Evolutionary conservation across 2,329 filamentous ascomycete species (phyloP).

Genomic region (Fusarium circinatum): DNA sequence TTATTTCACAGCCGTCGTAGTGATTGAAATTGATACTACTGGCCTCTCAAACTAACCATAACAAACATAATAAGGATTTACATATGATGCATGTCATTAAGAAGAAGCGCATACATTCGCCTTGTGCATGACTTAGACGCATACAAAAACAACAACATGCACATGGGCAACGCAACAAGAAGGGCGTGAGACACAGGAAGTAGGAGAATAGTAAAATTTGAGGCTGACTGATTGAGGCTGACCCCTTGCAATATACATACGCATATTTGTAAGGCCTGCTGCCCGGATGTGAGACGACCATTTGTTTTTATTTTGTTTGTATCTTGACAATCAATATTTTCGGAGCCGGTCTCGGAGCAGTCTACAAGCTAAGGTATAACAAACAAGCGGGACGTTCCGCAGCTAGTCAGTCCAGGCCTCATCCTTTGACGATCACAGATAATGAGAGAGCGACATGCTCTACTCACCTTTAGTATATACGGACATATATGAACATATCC

Average conservation of each 20-base stretch:
- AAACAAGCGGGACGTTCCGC: constrained; percentile 41
- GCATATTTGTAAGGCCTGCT: not conserved
- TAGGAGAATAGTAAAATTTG: too few relatives aligned
- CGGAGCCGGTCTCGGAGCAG: constrained; percentile 5
- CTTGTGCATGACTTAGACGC: not conserved
- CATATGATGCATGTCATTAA: not conserved
- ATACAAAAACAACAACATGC: not conserved
- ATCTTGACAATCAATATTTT: not conserved
- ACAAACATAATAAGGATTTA: not conserved
- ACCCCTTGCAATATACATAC: not conserved
- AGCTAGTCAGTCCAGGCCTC: constrained; percentile 17
- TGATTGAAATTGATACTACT: not conserved
- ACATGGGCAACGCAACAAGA: not conserved
- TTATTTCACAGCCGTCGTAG: not conserved
- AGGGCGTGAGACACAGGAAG: not conserved
- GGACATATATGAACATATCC: not conserved
- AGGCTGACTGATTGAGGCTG: not conserved
- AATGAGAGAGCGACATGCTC: not conserved
- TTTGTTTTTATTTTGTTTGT: not conserved
- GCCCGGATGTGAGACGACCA: not conserved
- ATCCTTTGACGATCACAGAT: not conserved
- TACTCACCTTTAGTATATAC: not conserved
- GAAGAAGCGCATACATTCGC: not conserved
- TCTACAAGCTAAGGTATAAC: constrained; percentile 1
- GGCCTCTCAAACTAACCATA: not conserved